Evolutionary conservation across 768 basidiomycete genomes (phyloP).

Genomic region (Podaxis sp.): DNA sequence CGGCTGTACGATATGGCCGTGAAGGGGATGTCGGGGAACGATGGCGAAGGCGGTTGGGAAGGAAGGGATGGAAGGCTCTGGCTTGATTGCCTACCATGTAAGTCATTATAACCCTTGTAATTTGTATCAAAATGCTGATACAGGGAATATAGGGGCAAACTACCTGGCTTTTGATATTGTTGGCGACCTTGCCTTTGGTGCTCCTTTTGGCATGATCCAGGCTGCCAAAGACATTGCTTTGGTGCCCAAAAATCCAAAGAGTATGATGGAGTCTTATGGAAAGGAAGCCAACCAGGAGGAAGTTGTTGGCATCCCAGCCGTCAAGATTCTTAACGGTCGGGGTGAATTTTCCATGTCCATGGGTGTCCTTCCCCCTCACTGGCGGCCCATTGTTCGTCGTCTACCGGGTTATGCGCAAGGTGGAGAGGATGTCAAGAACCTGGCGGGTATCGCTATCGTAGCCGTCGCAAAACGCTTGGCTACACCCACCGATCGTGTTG

Average conservation of each 20-base stretch:
- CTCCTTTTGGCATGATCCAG: conserved; percentile 84
- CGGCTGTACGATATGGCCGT: conserved; percentile 50
- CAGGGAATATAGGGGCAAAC: conserved; percentile 36
- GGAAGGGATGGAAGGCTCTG: conserved; percentile 61
- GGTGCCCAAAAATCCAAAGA: conserved; percentile 53
- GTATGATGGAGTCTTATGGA: conserved; percentile 55
- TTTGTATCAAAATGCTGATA: conserved; percentile 10
- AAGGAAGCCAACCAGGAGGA: conserved; percentile 35
- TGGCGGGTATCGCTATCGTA: conserved; percentile 77
- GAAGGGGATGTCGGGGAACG: conserved; percentile 51
- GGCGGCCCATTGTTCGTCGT: conserved; percentile 59
- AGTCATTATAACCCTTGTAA: conserved; percentile 19
- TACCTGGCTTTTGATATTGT: conserved; percentile 68
- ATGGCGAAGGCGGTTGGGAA: conserved; percentile 66
- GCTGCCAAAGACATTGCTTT: conserved; percentile 69
- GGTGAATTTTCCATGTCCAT: conserved; percentile 85
- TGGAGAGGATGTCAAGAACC: conserved; percentile 55
- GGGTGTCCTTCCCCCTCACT: conserved; percentile 69
- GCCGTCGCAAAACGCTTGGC: conserved; percentile 75
- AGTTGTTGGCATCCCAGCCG: conserved; percentile 67
- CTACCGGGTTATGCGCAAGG: conserved; percentile 80
- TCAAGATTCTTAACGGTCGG: conserved; percentile 81
- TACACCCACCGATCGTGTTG: conserved; percentile 66
- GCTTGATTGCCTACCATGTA: conserved; percentile 73
- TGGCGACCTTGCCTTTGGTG: conserved; percentile 83